Evolutionary conservation across 495 filamentous ascomycete genomes (phyloP).

Genomic region (Penicillium robsamsonii): DNA sequence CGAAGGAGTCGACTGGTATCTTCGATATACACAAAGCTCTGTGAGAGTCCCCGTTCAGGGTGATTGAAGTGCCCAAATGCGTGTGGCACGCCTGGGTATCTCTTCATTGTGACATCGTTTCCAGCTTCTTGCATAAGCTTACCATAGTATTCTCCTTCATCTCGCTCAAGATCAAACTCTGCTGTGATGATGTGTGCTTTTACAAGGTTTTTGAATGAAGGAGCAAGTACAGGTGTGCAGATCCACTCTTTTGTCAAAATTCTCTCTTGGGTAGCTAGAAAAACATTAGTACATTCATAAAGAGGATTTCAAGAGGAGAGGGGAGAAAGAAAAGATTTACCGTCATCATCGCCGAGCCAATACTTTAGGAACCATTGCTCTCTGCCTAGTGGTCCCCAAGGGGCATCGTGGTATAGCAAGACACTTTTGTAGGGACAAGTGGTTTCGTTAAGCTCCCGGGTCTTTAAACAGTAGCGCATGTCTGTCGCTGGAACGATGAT

Average conservation of each 20-base stretch:
- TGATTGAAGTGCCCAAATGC: constrained; percentile 30
- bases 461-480: constrained; percentile 23
- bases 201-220: constrained; percentile 18
- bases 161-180: constrained; percentile 28
- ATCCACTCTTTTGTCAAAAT: constrained; percentile 24
- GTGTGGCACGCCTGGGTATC: constrained; percentile 28
- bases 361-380: constrained; percentile 30
- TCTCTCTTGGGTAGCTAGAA: constrained; percentile 10
- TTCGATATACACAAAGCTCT: constrained; percentile 16
- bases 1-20: constrained; percentile 14
- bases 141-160: constrained; percentile 31
- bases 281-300: not conserved
- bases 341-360: constrained; percentile 24
- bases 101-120: constrained; percentile 26
- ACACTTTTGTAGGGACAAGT: constrained; percentile 26
- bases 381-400: constrained; percentile 26
- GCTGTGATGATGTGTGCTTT: constrained; percentile 29
- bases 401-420: constrained; percentile 19
- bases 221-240: constrained; percentile 24
- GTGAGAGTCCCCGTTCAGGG: constrained; percentile 15
- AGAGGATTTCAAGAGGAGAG: not conserved
- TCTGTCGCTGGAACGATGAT: constrained; percentile 28
- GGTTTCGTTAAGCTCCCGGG: constrained; percentile 1
- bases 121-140: constrained; percentile 18
- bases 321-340: not conserved